These are phyloP conservation scores for Daldinia sp. DNA, from an alignment of 2,329 filamentous ascomycete species.

Conservation along the genomic window DNA sequence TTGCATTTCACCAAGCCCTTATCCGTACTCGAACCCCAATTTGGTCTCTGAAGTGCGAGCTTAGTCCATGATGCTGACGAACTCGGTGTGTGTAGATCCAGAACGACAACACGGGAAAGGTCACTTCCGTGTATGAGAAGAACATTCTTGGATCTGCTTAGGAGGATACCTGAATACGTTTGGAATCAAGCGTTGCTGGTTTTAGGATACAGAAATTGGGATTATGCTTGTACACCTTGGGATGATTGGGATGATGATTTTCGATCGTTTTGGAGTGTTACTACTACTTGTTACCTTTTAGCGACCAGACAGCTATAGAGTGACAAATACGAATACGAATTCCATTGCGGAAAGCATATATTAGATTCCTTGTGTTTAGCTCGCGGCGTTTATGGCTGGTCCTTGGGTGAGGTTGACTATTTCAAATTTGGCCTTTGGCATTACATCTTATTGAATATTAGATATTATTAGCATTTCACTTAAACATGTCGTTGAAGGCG, in stretches of 20 bases:
- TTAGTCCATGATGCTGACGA: background rate
- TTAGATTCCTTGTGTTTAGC: no score
- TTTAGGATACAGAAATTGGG: background rate
- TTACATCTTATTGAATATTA: no score
- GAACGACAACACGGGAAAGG: conserved; percentile 43
- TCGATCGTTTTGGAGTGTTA: background rate
- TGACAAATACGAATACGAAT: background rate
- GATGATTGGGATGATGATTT: background rate
- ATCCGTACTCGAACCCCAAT: no score
- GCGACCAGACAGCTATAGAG: background rate
- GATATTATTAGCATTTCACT: no score
- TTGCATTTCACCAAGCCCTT: no score
- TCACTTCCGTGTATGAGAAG: conserved; percentile 41
- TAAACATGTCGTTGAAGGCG: no score
- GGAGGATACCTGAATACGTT: background rate
- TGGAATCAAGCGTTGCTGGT: background rate
- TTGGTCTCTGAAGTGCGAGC: no score
- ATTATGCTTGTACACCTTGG: background rate
- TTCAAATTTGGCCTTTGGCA: no score
- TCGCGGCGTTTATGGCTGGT: no score
- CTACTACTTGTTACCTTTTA: background rate
- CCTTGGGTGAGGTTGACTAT: no score
- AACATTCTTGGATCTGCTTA: conserved; percentile 40
- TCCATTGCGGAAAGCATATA: background rate
- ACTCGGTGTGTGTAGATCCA: conserved; percentile 29